Conservation (phyloP, 306 rosid species). For the Rosa chinensis region DNA sequence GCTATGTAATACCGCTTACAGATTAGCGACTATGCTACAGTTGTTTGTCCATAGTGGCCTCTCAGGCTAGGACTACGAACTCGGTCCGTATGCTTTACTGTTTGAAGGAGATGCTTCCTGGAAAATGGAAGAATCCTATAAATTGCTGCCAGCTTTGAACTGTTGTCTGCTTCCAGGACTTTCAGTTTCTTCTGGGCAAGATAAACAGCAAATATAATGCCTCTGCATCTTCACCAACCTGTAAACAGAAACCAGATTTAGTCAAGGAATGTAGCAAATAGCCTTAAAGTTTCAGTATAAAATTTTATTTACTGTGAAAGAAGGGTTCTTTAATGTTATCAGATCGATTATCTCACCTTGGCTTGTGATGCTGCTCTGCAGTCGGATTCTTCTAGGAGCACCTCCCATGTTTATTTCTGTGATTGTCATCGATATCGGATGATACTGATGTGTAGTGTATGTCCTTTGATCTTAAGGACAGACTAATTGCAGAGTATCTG, state of each 20-base stretch:
- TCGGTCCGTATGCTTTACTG: neutral
- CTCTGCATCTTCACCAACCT: slow-evolving; percentile 33
- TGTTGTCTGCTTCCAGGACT: neutral
- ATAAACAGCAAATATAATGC: neutral
- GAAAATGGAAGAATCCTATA: neutral
- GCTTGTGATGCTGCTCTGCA: slow-evolving; percentile 4
- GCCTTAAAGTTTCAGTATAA: slow-evolving; percentile 1
- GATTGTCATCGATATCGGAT: neutral
- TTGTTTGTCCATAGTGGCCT: neutral
- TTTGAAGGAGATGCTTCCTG: neutral
- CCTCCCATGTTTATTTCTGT: neutral
- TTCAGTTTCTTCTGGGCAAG: neutral
- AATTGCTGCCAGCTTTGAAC: slow-evolving; percentile 3
- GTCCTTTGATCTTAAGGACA: neutral
- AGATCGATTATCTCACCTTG: slow-evolving; percentile 47
- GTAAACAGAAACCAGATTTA: slow-evolving; percentile 30
- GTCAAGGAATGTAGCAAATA: slow-evolving; percentile 1
- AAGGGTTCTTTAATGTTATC: neutral
- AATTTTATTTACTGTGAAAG: neutral
- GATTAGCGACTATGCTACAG: neutral
- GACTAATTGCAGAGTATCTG: neutral
- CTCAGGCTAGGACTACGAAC: neutral
- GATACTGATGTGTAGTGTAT: neutral
- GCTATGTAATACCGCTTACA: neutral
- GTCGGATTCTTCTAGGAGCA: slow-evolving; percentile 10